Evolutionary conservation across 2,329 filamentous ascomycete species (phyloP), one percentile per base, ranked within the genome.

Genomic region (Scytalidium sp.): DNA sequence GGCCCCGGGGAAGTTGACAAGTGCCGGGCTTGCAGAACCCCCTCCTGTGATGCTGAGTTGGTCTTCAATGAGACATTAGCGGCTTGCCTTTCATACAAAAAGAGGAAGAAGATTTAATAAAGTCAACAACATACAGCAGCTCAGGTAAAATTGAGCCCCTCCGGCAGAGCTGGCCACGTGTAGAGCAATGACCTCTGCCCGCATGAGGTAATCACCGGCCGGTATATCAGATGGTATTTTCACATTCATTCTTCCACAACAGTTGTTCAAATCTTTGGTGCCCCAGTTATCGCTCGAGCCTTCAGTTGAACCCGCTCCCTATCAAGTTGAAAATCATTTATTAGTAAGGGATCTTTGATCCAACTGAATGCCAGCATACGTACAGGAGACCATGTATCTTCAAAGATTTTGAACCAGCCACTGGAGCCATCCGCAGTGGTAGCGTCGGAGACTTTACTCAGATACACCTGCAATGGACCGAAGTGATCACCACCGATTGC

Each of bases 401-500:
- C 70, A 55, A 71, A 75, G 52, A 80, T 71, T 67, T 81, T 81
- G 69, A 80, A 79, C 74, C 74, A 80, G 3, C 65, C 61, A 17
- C 72, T 67, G 2, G 66, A 60, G 1, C 72, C 71, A 50, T 71
- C 67, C 43, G 75, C 74, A 0, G 66, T 71, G 25, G 69, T 61
- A 3, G 78, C 71, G 57, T 80, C 71, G 21, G 65, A 52, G 19
- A 81, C 77, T 54, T 76, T 72, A 60, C 70, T 71, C 49, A 79
- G 67, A 61, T 80, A 80, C 1, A 77, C 69, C 44, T 77, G 70
- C 27, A 80, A 75, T 1, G 78, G 77, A 9, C 77, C 76, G 56
- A 74, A 78, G 63, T 81, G 78, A 39, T 71, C 71, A 27, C 78
- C 77, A 23, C 78, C 78, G 46, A 81, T 78, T 19, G 76, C 78